Evolutionary conservation across 1,139 yeast genomes (phyloP).

Genomic region (Kurtzmaniella quercitrusa): DNA sequence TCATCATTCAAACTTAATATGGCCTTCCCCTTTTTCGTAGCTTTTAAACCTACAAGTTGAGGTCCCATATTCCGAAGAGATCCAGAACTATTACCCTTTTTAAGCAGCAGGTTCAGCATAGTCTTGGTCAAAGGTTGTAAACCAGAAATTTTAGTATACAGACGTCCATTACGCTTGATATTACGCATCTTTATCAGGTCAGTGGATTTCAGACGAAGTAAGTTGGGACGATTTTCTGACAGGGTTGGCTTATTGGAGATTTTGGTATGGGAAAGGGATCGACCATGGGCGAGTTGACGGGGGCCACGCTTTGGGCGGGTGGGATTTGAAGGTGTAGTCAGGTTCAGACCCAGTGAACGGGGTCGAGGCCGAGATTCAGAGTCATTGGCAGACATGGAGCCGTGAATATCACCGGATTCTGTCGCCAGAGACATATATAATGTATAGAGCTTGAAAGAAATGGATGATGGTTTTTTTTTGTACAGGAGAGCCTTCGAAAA

Average conservation of each 20-base stretch:
- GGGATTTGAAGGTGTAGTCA: background rate
- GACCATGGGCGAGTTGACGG: background rate
- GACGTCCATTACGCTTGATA: constrained; percentile 33
- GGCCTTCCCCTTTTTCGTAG: constrained; percentile 40
- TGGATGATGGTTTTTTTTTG: background rate
- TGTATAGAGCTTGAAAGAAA: background rate
- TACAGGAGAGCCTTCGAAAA: background rate
- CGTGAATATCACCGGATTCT: background rate
- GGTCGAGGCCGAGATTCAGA: background rate
- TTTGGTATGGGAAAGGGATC: constrained; percentile 1
- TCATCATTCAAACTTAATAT: constrained; percentile 36
- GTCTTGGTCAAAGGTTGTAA: constrained; percentile 41
- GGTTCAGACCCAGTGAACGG: background rate
- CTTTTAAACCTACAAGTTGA: constrained; percentile 27
- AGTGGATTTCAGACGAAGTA: constrained; percentile 40
- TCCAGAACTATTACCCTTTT: constrained; percentile 28
- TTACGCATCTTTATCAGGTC: constrained; percentile 19
- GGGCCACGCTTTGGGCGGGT: background rate
- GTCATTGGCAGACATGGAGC: background rate
- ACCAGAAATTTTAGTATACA: constrained; percentile 33
- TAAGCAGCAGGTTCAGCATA: constrained; percentile 25
- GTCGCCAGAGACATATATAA: background rate
- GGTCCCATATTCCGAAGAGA: constrained; percentile 27
- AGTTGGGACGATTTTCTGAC: constrained; percentile 22
- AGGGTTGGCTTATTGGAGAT: constrained; percentile 3